Percentiles rank a stretch among this genome's conserved stretches.
phyloP scores from a whole-genome alignment of 306 rosid genomes.

The Trichosanthes truncata region DNA sequence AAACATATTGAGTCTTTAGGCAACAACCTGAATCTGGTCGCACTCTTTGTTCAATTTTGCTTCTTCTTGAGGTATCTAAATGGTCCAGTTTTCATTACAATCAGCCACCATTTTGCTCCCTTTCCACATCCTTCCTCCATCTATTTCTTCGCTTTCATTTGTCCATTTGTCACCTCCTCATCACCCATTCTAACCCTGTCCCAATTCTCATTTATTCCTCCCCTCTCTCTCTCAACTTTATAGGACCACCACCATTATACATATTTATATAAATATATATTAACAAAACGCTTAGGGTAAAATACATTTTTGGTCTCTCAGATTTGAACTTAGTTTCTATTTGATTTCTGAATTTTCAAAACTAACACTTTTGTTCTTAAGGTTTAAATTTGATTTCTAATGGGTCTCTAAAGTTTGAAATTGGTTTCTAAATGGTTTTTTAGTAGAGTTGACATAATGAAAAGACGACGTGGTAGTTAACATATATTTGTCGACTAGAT shows the following conservation, averaged over 20 bases:
- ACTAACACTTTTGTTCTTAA: no score
- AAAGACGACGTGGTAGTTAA: no score
- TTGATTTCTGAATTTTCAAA: no score
- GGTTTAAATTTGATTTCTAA: no score
- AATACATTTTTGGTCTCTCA: no score
- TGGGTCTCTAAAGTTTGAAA: no score
- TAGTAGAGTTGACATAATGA: no score
- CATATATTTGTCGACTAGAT: no score
- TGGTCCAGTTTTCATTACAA: neutral
- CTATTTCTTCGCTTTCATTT: neutral
- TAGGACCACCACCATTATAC: neutral
- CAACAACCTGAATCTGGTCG: neutral
- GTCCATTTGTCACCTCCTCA: neutral
- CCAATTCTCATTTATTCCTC: neutral
- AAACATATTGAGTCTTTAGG: neutral
- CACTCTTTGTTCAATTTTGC: constrained; percentile 7
- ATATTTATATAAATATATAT: neutral
- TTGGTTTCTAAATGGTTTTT: no score
- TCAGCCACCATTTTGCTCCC: neutral
- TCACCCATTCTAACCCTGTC: neutral
- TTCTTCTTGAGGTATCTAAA: neutral
- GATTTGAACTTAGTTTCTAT: no score
- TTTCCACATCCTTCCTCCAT: neutral
- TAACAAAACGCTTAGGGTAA: no score
- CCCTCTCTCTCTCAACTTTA: neutral